Percentiles rank a stretch among this genome's conserved stretches.
Evolutionary conservation across 352 stramenopile species (phyloP).

Genomic region (Phytophthora podocarpi): DNA sequence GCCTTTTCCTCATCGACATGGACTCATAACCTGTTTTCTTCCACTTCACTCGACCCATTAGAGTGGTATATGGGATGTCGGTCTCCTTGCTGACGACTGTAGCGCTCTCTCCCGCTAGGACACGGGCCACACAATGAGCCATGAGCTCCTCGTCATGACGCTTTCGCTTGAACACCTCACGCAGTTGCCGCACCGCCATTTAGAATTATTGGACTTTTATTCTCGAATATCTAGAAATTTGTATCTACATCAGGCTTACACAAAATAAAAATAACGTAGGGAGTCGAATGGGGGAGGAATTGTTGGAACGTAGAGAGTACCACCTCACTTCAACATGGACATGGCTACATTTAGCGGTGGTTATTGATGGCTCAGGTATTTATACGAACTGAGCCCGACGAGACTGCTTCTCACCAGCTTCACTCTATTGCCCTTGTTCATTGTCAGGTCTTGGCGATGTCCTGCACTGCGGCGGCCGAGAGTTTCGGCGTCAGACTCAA

Average conservation of each 20-base stretch:
- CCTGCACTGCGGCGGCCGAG: constrained; percentile 9
- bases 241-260: constrained; percentile 1
- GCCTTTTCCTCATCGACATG: constrained; percentile 3
- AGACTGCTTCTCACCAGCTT: constrained; percentile 1
- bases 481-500: constrained; percentile 48
- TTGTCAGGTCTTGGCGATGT: constrained; percentile 12
- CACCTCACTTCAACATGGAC: no score
- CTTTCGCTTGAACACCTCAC: constrained; percentile 11
- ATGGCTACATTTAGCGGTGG: constrained; percentile 23
- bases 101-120: constrained; percentile 18
- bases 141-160: constrained; percentile 22
- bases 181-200: constrained; percentile 5
- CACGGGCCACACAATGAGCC: constrained; percentile 19
- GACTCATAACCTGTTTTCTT: constrained; percentile 24
- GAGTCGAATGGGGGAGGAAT: no score
- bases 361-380: constrained; percentile 21
- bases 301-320: no score
- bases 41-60: constrained; percentile 22
- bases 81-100: constrained; percentile 13
- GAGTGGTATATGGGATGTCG: constrained; percentile 21
- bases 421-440: constrained; percentile 2
- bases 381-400: constrained; percentile 22
- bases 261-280: not conserved
- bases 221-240: not conserved
- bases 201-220: not conserved